Conservation (phyloP, 768 basidiomycete genomes). For the Lactarius akahatsu region DNA sequence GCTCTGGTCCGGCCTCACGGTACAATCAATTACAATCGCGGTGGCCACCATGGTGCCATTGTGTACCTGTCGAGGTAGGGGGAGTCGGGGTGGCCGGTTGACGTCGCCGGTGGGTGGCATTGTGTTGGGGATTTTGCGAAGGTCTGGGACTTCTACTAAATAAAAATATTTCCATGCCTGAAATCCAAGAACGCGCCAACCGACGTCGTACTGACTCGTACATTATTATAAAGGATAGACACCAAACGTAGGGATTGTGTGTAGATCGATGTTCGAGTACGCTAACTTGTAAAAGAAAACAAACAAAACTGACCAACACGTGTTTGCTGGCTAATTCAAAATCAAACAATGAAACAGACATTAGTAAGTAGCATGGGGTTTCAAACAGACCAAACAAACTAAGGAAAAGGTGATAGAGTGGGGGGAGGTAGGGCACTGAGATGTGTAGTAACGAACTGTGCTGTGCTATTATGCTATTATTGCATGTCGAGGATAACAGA, state of each 20-base stretch:
- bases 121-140: too few species aligned
- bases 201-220: not conserved
- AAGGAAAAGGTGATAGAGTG: not conserved
- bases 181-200: too few species aligned
- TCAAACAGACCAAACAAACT: not conserved
- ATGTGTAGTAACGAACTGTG: not conserved
- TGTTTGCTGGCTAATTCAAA: slow-evolving; percentile 1
- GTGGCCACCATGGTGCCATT: too few species aligned
- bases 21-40: too few species aligned
- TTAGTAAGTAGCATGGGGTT: slow-evolving; percentile 4
- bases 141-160: not conserved
- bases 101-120: too few species aligned
- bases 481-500: not conserved
- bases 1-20: too few species aligned
- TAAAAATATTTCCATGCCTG: too few species aligned
- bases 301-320: not conserved
- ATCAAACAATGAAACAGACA: not conserved
- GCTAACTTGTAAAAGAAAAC: slow-evolving; percentile 1
- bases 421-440: not conserved
- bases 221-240: slow-evolving; percentile 18
- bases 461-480: too few species aligned
- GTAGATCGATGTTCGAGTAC: slow-evolving; percentile 13
- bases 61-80: too few species aligned
- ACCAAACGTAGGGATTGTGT: not conserved
- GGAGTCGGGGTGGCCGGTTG: too few species aligned